phyloP scores from a whole-genome alignment of 805 yeast genomes.

The Teunomyces gatunensis region DNA sequence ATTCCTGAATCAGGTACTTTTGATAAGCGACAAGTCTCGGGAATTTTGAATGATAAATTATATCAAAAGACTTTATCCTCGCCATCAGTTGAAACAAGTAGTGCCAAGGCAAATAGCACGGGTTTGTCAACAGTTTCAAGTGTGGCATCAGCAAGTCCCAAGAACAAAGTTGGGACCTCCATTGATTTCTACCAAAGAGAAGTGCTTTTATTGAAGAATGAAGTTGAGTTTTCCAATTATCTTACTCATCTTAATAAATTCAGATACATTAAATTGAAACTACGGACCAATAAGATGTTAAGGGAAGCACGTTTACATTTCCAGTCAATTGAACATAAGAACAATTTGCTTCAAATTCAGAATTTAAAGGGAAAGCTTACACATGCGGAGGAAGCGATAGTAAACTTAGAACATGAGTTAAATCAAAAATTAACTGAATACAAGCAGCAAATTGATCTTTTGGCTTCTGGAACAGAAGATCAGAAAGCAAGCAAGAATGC shows the following conservation, averaged over 20 bases:
- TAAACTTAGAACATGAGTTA: constrained; percentile 2
- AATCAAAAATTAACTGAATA: neutral
- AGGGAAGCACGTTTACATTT: constrained; percentile 11
- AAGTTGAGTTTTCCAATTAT: constrained; percentile 57
- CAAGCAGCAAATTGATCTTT: neutral
- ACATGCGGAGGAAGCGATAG: constrained; percentile 9
- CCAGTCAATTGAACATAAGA: constrained; percentile 8
- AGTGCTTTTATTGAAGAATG: constrained; percentile 54
- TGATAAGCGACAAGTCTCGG: constrained; percentile 2
- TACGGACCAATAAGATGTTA: constrained; percentile 8
- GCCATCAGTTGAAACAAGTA: constrained; percentile 20
- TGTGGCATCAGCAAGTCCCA: constrained; percentile 5
- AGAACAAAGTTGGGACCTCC: constrained; percentile 16
- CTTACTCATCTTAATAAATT: constrained; percentile 46
- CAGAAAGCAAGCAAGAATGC: constrained; percentile 13
- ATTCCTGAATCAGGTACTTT: neutral
- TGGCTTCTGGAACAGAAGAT: constrained; percentile 6
- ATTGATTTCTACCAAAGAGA: constrained; percentile 57
- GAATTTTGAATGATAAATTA: constrained; percentile 12
- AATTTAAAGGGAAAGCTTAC: constrained; percentile 6
- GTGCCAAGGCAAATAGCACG: constrained; percentile 6
- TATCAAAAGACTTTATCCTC: constrained; percentile 18
- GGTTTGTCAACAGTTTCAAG: neutral
- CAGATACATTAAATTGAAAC: constrained; percentile 16
- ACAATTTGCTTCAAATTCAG: constrained; percentile 7